Percentiles rank a stretch among this genome's conserved stretches.
Conservation (phyloP, 768 basidiomycete genomes). For the Agaricus subrufescens region DNA sequence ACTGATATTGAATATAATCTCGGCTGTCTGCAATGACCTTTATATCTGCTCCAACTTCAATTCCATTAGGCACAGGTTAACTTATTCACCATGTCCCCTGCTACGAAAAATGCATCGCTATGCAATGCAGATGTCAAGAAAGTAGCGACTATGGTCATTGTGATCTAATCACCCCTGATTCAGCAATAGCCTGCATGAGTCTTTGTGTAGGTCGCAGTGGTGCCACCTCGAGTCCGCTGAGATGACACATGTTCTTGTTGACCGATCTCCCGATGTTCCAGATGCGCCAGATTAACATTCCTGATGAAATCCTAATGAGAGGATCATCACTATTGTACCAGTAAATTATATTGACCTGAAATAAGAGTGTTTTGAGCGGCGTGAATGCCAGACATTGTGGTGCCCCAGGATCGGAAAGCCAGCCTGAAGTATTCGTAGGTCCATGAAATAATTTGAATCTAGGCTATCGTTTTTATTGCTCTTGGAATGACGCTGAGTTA, state of each 20-base stretch:
- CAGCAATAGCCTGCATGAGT: neutral
- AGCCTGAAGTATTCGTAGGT: neutral
- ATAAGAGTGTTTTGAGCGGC: constrained; percentile 3
- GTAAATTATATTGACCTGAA: neutral
- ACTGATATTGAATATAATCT: neutral
- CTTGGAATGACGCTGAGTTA: neutral
- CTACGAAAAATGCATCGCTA: neutral
- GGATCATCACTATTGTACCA: neutral
- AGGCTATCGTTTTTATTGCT: neutral
- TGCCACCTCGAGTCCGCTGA: neutral
- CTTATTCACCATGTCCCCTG: neutral
- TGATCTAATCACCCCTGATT: neutral
- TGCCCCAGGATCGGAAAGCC: neutral
- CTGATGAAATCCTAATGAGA: neutral
- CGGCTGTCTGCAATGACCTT: neutral
- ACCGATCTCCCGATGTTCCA: neutral
- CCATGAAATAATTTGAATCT: neutral
- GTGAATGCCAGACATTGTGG: neutral
- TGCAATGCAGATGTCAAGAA: neutral
- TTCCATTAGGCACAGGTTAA: neutral
- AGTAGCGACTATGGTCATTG: neutral
- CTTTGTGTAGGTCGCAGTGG: neutral
- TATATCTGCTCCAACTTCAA: neutral
- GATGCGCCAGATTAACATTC: constrained; percentile 3
- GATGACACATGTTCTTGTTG: neutral